Evolutionary conservation across 441 rosid genomes (phyloP).

Genomic region (Erodium trifolium): DNA sequence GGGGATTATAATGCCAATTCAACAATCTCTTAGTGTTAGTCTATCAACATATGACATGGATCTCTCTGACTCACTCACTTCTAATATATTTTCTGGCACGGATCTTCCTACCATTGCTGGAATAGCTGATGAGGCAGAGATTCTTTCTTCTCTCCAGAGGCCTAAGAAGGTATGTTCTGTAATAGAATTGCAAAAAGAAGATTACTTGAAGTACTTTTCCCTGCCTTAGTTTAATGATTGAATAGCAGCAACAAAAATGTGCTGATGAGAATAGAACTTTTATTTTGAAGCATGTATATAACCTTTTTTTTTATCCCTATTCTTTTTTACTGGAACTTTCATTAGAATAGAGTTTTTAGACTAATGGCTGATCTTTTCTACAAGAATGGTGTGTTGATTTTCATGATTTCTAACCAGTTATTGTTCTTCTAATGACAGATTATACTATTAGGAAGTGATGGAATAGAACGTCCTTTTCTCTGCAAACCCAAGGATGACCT

Average conservation of each 20-base stretch:
- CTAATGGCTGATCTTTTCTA: too few relatives aligned
- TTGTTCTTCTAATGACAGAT: constrained; percentile 40
- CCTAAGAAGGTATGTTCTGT: constrained; percentile 70
- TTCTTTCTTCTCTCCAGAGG: constrained; percentile 96
- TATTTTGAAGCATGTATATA: too few relatives aligned
- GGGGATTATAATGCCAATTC: constrained; percentile 89
- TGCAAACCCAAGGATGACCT: constrained; percentile 99
- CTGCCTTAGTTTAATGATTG: too few relatives aligned
- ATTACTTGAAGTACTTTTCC: too few relatives aligned
- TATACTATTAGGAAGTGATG: constrained; percentile 91
- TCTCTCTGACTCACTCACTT: constrained; percentile 41
- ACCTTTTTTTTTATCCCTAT: too few relatives aligned
- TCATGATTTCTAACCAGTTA: constrained; percentile 10
- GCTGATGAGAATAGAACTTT: too few relatives aligned
- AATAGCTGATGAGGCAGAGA: constrained; percentile 95
- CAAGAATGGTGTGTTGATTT: too few relatives aligned
- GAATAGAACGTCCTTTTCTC: constrained; percentile 86
- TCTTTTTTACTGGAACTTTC: too few relatives aligned
- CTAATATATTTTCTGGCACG: constrained; percentile 62
- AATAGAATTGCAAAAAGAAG: not conserved
- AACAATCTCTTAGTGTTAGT: constrained; percentile 88
- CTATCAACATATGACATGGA: constrained; percentile 55
- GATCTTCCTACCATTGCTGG: constrained; percentile 91
- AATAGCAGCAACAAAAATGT: too few relatives aligned
- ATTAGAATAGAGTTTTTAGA: too few relatives aligned